phyloP scores from a whole-genome alignment of 2,329 filamentous ascomycete genomes.

The Ambrosiella xylebori region DNA sequence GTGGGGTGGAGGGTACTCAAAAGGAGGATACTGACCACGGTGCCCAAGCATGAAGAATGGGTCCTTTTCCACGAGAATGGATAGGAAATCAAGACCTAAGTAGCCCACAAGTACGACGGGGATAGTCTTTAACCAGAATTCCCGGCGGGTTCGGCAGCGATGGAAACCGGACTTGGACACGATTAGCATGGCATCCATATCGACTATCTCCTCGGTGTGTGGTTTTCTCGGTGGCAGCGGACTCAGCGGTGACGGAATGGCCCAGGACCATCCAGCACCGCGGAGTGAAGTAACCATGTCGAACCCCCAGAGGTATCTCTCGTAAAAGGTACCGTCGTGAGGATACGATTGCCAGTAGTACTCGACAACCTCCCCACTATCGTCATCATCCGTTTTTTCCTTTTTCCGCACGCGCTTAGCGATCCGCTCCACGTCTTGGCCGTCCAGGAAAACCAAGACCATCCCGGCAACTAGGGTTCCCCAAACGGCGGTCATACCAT shows the following conservation, averaged over 20 bases:
- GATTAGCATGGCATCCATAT: conserved; percentile 26
- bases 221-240: conserved; percentile 27
- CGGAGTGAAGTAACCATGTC: conserved; percentile 39
- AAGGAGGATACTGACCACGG: conserved; percentile 13
- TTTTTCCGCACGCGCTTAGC: conserved; percentile 19
- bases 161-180: conserved; percentile 29
- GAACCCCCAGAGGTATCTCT: conserved; percentile 36
- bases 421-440: conserved; percentile 39
- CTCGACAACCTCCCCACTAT: conserved; percentile 22
- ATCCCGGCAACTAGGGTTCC: conserved; percentile 31
- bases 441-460: conserved; percentile 34
- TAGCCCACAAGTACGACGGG: conserved; percentile 39
- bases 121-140: conserved; percentile 27
- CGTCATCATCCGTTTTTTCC: conserved; percentile 2
- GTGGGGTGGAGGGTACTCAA: conserved; percentile 25
- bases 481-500: conserved; percentile 34
- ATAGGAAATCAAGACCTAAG: conserved; percentile 49
- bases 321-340: conserved; percentile 27
- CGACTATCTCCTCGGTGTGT: conserved; percentile 22
- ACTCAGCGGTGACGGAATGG: conserved; percentile 30
- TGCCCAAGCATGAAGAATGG: conserved; percentile 53
- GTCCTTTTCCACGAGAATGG: conserved; percentile 49
- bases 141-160: conserved; percentile 22
- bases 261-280: conserved; percentile 41
- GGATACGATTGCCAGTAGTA: conserved; percentile 47